Evolutionary conservation across 306 rosid genomes (phyloP).

Genomic region (Begonia peltatifolia): DNA sequence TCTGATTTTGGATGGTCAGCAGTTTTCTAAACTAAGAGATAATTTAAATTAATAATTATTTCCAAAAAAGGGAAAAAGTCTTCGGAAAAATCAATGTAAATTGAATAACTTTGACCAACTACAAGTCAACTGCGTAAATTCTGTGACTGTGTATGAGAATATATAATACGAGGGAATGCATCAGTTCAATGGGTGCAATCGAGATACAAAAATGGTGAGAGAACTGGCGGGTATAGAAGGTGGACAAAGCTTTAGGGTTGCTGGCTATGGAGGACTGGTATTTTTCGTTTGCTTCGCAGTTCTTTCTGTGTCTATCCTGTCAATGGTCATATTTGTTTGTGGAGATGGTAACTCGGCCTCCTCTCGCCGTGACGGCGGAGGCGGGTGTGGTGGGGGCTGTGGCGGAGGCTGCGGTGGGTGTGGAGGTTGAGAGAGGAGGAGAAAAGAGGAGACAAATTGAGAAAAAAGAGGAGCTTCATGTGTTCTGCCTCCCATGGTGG

Average conservation of each 20-base stretch:
- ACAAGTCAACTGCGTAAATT: neutral
- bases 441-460: too few relatives aligned
- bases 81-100: too few relatives aligned
- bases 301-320: slow-evolving; percentile 18
- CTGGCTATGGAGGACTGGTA: neutral
- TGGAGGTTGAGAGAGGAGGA: neutral
- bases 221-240: neutral
- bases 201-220: slow-evolving; percentile 15
- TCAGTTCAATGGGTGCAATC: too few relatives aligned
- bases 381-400: neutral
- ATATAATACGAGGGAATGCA: neutral
- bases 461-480: too few relatives aligned
- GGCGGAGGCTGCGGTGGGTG: neutral
- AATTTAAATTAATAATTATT: too few relatives aligned
- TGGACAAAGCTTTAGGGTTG: neutral
- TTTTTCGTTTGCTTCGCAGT: slow-evolving; percentile 15
- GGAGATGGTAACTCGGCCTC: slow-evolving; percentile 4
- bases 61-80: too few relatives aligned
- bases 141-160: neutral
- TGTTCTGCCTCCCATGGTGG: too few relatives aligned
- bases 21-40: too few relatives aligned
- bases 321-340: slow-evolving; percentile 27
- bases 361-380: neutral
- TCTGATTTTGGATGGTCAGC: too few relatives aligned
- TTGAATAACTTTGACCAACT: neutral